Evolutionary conservation across 768 basidiomycete species (phyloP), one percentile per base, ranked within the genome.

Genomic region (Suillus americanus): DNA sequence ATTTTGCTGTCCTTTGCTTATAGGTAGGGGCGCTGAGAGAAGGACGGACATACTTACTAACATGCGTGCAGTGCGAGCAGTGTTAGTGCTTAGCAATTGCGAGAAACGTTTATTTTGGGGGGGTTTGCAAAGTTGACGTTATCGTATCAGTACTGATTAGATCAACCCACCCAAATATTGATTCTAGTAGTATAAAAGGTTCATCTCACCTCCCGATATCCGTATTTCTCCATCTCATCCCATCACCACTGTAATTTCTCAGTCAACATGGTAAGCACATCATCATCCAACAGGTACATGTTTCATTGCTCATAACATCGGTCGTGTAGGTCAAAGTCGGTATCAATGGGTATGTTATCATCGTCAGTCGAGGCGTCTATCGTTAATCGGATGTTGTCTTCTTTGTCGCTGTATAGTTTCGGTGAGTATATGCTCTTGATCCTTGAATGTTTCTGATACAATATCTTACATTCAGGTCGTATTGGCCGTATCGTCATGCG

Each of bases 401-500:
- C 64, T 57, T 50, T 62, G 55, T 65, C 69, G 13, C 63, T 69
- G 60, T 70, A 62, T 60, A 90, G 90, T 83, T 94, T 95, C 80
- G 92, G 93, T 93, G 75, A 75, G 90, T 73, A 59, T 20, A 59
- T 28, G 16, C 35, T 23, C 30, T 41, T 57, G 25, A 2, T 25
- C 10, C 43, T n/a, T 0, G 20, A 12, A 0, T 23, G 48, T 63
- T 57, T 66, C 13, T 74, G 55, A 76, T 25, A 48, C 48, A 3
- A 53, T 71, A n/a, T 73, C 46, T 7, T 56, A 37, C 25, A 57
- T 13, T 62, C 14, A 75, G 97, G 97, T 85, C 97, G 97, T 85
- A 99, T 99, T 77, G 97, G 97, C 79, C 97, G 97, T 81, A 97
- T 99, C 78, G 97, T 99, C 69, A 84, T 91, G 79, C 91, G 97